These are phyloP conservation scores for Geosmithia morbida DNA, from an alignment of 2,329 filamentous ascomycete species.

Conservation along the genomic window DNA sequence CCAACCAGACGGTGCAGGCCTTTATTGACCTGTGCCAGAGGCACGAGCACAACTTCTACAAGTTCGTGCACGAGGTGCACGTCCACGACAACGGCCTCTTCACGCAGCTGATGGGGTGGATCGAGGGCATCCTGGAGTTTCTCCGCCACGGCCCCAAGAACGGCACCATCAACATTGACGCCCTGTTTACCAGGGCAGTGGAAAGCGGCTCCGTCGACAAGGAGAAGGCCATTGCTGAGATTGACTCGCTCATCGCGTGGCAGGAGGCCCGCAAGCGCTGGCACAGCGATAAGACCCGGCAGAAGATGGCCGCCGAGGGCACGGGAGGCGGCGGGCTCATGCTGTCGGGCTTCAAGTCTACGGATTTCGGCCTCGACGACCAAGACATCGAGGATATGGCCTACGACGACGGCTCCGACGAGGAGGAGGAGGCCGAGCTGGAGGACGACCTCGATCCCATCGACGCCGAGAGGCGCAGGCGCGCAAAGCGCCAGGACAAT, in stretches of 20 bases:
- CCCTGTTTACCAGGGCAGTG: constrained; percentile 70
- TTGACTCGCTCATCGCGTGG: constrained; percentile 79
- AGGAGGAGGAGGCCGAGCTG: constrained; percentile 52
- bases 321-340: constrained; percentile 20
- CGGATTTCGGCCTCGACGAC: constrained; percentile 81
- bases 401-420: constrained; percentile 54
- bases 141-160: constrained; percentile 73
- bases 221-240: constrained; percentile 59
- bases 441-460: constrained; percentile 80
- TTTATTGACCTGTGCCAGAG: constrained; percentile 95
- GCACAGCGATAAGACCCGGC: constrained; percentile 93
- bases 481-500: constrained; percentile 65
- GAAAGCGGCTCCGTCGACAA: constrained; percentile 55
- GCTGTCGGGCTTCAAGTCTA: constrained; percentile 55
- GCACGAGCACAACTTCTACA: constrained; percentile 96
- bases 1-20: constrained; percentile 93
- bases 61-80: constrained; percentile 96
- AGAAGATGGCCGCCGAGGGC: constrained; percentile 91
- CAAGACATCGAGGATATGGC: constrained; percentile 77
- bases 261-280: constrained; percentile 93
- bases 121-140: constrained; percentile 90
- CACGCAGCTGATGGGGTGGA: constrained; percentile 91
- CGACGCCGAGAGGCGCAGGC: constrained; percentile 64
- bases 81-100: constrained; percentile 94
- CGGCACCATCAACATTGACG: constrained; percentile 87